A percentile compares a stretch with the other conserved stretches of the same genome.
Evolutionary conservation across 179 eudicot species (phyloP).

Genomic region (Beta lomatogona): DNA sequence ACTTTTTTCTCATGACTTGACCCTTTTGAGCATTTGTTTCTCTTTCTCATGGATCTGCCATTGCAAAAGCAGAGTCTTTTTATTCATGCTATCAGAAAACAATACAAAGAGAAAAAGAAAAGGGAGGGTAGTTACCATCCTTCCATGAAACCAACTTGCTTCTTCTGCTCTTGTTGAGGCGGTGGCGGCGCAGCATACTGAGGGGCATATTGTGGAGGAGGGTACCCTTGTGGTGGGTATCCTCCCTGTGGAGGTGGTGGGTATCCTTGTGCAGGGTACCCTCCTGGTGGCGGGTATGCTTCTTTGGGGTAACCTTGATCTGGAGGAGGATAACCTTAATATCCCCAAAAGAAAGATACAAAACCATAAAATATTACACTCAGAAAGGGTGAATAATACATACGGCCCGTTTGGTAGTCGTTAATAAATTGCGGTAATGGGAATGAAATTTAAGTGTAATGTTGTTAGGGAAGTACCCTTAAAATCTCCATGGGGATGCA

Average conservation of each 20-base stretch:
- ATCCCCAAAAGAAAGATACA: neutral
- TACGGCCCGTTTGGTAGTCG: too few relatives aligned
- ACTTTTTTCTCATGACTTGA: too few relatives aligned
- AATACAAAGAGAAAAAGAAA: neutral
- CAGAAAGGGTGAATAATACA: neutral
- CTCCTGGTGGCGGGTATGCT: constrained; percentile 29
- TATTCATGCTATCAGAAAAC: too few relatives aligned
- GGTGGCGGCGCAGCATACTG: constrained; percentile 68
- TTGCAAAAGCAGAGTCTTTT: too few relatives aligned
- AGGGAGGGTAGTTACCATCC: constrained; percentile 53
- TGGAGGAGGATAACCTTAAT: constrained; percentile 12
- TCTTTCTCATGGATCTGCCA: too few relatives aligned
- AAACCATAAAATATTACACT: neutral
- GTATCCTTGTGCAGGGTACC: constrained; percentile 57
- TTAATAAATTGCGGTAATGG: too few relatives aligned
- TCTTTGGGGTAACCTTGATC: constrained; percentile 9
- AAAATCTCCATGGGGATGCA: too few relatives aligned
- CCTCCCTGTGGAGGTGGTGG: constrained; percentile 35
- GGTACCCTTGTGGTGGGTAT: constrained; percentile 48
- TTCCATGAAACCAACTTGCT: constrained; percentile 45
- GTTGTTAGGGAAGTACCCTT: too few relatives aligned
- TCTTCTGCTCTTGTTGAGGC: constrained; percentile 40
- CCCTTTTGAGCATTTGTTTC: too few relatives aligned
- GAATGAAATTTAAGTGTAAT: too few relatives aligned
- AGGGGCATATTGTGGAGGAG: constrained; percentile 41